These are phyloP conservation scores for Mucor circinelloides DNA, from an alignment of 371 early-diverging fungal genomes.

Conservation along the genomic window DNA sequence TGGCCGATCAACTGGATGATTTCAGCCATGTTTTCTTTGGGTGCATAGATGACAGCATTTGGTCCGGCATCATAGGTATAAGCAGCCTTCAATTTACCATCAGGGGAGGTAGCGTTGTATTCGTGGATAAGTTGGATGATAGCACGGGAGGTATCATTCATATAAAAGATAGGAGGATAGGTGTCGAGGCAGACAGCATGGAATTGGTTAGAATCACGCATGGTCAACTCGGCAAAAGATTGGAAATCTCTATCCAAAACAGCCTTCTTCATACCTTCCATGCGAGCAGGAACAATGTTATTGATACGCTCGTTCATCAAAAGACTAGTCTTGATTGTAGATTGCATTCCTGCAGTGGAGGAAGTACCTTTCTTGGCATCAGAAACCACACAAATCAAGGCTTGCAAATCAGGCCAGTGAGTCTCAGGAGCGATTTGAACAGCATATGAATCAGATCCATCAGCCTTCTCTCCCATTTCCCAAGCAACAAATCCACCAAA, in stretches of 20 bases:
- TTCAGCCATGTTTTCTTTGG: constrained; percentile 77
- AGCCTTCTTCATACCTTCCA: constrained; percentile 85
- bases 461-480: constrained; percentile 81
- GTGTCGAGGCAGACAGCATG: constrained; percentile 96
- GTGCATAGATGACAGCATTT: constrained; percentile 96
- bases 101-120: constrained; percentile 75
- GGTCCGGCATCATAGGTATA: constrained; percentile 99
- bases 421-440: constrained; percentile 87
- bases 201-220: constrained; percentile 99
- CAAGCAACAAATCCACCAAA: constrained; percentile 98
- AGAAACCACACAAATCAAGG: constrained; percentile 91
- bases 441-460: constrained; percentile 90
- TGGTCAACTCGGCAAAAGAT: constrained; percentile 91
- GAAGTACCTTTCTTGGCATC: constrained; percentile 91
- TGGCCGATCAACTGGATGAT: constrained; percentile 81
- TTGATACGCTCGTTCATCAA: constrained; percentile 85
- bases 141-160: constrained; percentile 92
- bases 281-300: constrained; percentile 82
- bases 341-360: constrained; percentile 97
- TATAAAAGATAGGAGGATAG: constrained; percentile 93
- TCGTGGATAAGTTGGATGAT: constrained; percentile 85
- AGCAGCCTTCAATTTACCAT: constrained; percentile 70
- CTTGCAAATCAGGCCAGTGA: constrained; percentile 97
- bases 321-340: constrained; percentile 89
- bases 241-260: constrained; percentile 88